Evolutionary conservation across 352 stramenopile genomes (phyloP), one percentile per base, ranked within the genome.

Genomic region (Blastocystis sp.): DNA sequence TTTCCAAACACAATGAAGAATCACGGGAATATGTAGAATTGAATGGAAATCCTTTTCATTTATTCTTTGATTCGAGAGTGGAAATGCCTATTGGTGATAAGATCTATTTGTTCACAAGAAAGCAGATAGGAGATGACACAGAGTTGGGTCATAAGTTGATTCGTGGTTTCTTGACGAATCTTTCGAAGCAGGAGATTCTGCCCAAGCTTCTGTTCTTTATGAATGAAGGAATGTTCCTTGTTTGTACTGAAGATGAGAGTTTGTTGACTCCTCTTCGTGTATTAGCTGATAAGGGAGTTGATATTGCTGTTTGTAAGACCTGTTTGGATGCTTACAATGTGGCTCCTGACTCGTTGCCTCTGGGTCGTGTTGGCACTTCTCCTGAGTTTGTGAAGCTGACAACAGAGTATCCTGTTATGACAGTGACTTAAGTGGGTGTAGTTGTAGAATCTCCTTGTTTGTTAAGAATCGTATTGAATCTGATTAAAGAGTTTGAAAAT

Each of bases 341-440:
- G 21, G 14, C 7, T 77, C 27, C 32, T n/a, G 57, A 69, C 19
- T 35, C 16, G 1, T 66, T 83, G 71, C 71, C 71, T 24, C 4
- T 83, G 52, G 71, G 71, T 83, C 71, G 73, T 85, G 73, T 73
- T n/a, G 73, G 73, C 16, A 85, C 73, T 42, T 66, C 73, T 85
- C 54, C 73, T 16, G 73, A 85, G 58, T 73, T 85, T 43, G 73
- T 85, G 16, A 77, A 77, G 65, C 24, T 77, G 37, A 77, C 65
- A 2, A 77, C 65, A 9, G 65, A 77, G 65, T 54, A 37, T 46
- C 65, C 67, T 37, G 49, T 63, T 1, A 80, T 80, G 67, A 80
- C 67, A 7, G 67, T 80, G 32, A 80, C 67, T 63, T 80, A 80
- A 80, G n/a, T 24, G 5, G 35, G 29, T 39, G 21, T 80, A 65